Percentiles rank a stretch among this genome's conserved stretches.
phyloP scores from a whole-genome alignment of 441 rosid genomes.

The Adansonia gregorii region DNA sequence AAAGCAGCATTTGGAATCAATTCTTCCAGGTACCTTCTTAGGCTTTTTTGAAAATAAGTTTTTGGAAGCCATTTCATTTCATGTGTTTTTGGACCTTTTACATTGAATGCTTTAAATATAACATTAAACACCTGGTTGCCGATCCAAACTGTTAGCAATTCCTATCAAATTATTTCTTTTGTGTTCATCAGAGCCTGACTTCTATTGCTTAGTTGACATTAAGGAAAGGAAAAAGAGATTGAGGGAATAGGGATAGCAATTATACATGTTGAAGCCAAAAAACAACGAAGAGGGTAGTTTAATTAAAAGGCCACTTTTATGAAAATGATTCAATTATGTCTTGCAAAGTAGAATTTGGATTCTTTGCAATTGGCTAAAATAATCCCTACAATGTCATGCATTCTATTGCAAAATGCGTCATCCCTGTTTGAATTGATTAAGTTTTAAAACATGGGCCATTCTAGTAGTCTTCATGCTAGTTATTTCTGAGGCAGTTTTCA shows the following conservation, averaged over 20 bases:
- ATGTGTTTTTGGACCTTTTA: neutral
- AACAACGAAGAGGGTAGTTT: neutral
- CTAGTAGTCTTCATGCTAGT: neutral
- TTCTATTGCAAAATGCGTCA: neutral
- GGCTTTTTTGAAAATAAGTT: conserved; percentile 10
- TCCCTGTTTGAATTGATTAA: conserved; percentile 10
- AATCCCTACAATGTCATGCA: neutral
- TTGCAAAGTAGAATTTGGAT: neutral
- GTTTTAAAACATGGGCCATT: neutral
- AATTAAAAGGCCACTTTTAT: neutral
- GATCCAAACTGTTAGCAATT: neutral
- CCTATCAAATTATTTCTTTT: neutral
- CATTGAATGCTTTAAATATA: neutral
- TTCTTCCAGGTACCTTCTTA: conserved; percentile 78
- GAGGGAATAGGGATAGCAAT: neutral
- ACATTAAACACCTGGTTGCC: neutral
- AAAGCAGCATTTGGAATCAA: conserved; percentile 87
- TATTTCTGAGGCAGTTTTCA: conserved; percentile 1
- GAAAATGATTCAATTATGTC: neutral
- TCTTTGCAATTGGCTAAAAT: neutral
- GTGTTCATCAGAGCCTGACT: neutral
- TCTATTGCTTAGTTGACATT: neutral
- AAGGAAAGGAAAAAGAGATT: neutral
- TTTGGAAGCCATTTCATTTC: neutral
- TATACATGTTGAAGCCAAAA: neutral